These are phyloP conservation scores for Porphyra umbilicalis DNA, from an alignment of 31 red algal species.

Conservation along the genomic window DNA sequence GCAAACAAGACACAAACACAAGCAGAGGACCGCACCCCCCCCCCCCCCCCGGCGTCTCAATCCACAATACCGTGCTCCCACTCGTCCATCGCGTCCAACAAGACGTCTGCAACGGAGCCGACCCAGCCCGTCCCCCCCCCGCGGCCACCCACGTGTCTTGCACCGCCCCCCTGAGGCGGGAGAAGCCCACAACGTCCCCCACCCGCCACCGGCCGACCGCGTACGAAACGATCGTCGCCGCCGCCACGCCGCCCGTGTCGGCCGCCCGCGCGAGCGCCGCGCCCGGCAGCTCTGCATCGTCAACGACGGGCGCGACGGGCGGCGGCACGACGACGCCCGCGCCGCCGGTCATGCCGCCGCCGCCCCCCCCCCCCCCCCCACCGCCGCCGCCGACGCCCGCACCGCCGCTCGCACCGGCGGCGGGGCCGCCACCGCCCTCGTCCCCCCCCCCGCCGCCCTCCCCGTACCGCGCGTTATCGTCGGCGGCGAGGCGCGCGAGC, in stretches of 20 bases:
- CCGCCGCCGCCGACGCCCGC: background rate
- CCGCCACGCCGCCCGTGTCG: background rate
- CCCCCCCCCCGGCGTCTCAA: background rate
- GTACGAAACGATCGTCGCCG: background rate
- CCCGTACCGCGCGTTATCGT: background rate
- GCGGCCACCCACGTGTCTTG: background rate
- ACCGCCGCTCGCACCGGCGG: no score
- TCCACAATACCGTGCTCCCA: background rate
- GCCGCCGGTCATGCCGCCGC: no score
- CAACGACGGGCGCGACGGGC: background rate
- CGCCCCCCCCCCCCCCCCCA: background rate
- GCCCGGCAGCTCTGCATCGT: background rate
- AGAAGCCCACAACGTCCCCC: background rate
- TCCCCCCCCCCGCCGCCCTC: background rate
- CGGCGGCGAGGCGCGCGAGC: background rate
- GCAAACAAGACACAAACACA: background rate
- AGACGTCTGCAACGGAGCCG: background rate
- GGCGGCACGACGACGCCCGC: no score
- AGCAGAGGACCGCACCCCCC: background rate
- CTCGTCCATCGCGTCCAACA: background rate
- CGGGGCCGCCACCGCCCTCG: background rate
- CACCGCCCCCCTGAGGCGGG: background rate
- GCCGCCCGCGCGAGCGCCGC: background rate
- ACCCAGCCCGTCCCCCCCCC: background rate
- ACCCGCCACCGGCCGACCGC: background rate